A percentile compares a stretch with the other conserved stretches of the same genome.
phyloP scores from a whole-genome alignment of 1,284 basidiomycete genomes.

The Ustilago cynodontis region DNA sequence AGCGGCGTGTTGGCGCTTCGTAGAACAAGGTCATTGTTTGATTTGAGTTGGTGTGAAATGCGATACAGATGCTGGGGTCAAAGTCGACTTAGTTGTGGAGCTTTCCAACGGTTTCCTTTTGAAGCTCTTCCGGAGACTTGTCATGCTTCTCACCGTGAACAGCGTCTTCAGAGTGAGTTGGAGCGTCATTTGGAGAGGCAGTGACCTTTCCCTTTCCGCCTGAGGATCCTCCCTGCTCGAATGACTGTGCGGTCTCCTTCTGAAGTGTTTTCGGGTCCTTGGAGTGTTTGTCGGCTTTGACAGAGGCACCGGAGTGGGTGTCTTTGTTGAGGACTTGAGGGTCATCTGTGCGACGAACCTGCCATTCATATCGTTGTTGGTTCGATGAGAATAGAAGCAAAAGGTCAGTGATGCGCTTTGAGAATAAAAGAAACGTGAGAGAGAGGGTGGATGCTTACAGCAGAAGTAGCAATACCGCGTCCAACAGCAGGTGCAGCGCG shows the following conservation, averaged over 20 bases:
- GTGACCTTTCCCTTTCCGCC: background rate
- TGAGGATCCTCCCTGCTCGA: conserved; percentile 13
- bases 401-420: background rate
- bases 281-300: conserved; percentile 52
- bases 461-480: conserved; percentile 30
- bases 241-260: conserved; percentile 32
- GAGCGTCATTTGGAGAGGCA: conserved; percentile 14
- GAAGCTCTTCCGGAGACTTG: conserved; percentile 48
- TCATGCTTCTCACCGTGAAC: conserved; percentile 55
- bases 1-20: no score
- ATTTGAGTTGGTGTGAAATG: background rate
- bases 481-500: conserved; percentile 9
- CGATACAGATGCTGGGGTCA: background rate
- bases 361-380: no score
- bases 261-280: conserved; percentile 54
- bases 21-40: background rate
- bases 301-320: conserved; percentile 49
- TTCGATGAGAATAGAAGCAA: no score
- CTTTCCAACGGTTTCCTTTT: conserved; percentile 50
- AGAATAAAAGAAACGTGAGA: background rate
- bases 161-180: conserved; percentile 54
- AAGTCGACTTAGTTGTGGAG: conserved; percentile 20
- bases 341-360: conserved; percentile 46
- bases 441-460: conserved; percentile 24
- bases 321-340: conserved; percentile 38